Evolutionary conservation across 352 stramenopile species (phyloP).

Genomic region (Thraustochytrium striatum): DNA sequence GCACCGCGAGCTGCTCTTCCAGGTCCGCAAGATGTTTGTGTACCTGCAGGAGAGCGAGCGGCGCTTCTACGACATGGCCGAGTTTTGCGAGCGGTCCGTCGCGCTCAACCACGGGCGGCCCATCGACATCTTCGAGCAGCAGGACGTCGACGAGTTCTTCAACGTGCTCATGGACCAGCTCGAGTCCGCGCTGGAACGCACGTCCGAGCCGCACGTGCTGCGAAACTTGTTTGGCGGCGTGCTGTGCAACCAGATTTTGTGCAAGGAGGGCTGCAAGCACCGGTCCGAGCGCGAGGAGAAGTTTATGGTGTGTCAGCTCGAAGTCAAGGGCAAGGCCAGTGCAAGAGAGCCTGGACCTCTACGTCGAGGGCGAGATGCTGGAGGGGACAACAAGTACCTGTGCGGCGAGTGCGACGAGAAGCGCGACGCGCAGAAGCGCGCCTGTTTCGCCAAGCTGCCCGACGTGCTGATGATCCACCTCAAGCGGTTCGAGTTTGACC

Average conservation of each 20-base stretch:
- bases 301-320: slow-evolving; percentile 73
- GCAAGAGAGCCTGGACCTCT: slow-evolving; percentile 55
- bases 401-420: slow-evolving; percentile 55
- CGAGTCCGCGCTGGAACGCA: slow-evolving; percentile 32
- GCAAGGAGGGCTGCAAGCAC: slow-evolving; percentile 51
- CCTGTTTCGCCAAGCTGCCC: slow-evolving; percentile 62
- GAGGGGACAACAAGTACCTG: slow-evolving; percentile 57
- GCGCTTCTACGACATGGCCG: slow-evolving; percentile 44
- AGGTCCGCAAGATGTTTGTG: slow-evolving; percentile 51
- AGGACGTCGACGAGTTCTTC: slow-evolving; percentile 55
- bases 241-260: slow-evolving; percentile 64
- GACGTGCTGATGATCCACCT: slow-evolving; percentile 84
- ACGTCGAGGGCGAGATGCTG: slow-evolving; percentile 53
- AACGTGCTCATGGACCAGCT: slow-evolving; percentile 51
- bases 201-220: background rate
- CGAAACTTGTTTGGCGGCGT: slow-evolving; percentile 56
- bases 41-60: slow-evolving; percentile 52
- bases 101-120: slow-evolving; percentile 6
- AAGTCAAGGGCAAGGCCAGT: slow-evolving; percentile 60
- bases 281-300: slow-evolving; percentile 71
- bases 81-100: slow-evolving; percentile 32
- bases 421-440: slow-evolving; percentile 42
- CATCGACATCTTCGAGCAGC: slow-evolving; percentile 50
- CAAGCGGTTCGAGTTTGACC: slow-evolving; percentile 92
- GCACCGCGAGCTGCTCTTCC: slow-evolving; percentile 9